Evolutionary conservation across 441 rosid genomes (phyloP).

Genomic region (Eruca vesicaria): DNA sequence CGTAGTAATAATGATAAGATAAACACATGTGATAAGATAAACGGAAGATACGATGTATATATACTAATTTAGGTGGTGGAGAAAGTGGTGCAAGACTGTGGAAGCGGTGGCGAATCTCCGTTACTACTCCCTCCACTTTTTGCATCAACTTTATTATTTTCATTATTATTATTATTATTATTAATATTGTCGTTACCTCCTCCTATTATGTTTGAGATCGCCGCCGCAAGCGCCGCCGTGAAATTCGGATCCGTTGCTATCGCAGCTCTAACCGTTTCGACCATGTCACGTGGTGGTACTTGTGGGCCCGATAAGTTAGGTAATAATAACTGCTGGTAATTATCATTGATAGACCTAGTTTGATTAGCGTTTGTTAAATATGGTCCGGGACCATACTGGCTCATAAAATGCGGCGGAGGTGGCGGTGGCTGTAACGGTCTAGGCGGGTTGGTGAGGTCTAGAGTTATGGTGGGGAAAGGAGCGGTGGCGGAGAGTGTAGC

Average conservation of each 20-base stretch:
- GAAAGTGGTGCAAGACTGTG: slow-evolving; percentile 89
- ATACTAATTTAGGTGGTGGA: slow-evolving; percentile 50
- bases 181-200: slow-evolving; percentile 16
- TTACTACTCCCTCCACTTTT: slow-evolving; percentile 39
- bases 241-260: slow-evolving; percentile 81
- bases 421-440: slow-evolving; percentile 17
- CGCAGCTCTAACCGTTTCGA: slow-evolving; percentile 68
- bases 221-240: slow-evolving; percentile 77
- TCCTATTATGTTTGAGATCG: slow-evolving; percentile 61
- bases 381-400: slow-evolving; percentile 27
- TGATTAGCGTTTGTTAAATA: slow-evolving; percentile 31
- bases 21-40: background rate
- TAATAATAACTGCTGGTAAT: slow-evolving; percentile 4
- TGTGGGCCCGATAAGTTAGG: slow-evolving; percentile 23
- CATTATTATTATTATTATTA: background rate
- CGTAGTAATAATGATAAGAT: background rate
- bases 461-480: slow-evolving; percentile 82
- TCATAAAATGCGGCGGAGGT: slow-evolving; percentile 21
- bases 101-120: slow-evolving; percentile 71
- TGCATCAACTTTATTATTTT: slow-evolving; percentile 22
- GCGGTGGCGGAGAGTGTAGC: slow-evolving; percentile 75
- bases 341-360: slow-evolving; percentile 20
- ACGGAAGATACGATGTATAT: no score
- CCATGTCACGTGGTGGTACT: slow-evolving; percentile 42
- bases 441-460: slow-evolving; percentile 67